A percentile compares a stretch with the other conserved stretches of the same genome.
These are phyloP conservation scores for Cladosporium sp. DNA, from an alignment of 2,329 filamentous ascomycete genomes.

Conservation along the genomic window DNA sequence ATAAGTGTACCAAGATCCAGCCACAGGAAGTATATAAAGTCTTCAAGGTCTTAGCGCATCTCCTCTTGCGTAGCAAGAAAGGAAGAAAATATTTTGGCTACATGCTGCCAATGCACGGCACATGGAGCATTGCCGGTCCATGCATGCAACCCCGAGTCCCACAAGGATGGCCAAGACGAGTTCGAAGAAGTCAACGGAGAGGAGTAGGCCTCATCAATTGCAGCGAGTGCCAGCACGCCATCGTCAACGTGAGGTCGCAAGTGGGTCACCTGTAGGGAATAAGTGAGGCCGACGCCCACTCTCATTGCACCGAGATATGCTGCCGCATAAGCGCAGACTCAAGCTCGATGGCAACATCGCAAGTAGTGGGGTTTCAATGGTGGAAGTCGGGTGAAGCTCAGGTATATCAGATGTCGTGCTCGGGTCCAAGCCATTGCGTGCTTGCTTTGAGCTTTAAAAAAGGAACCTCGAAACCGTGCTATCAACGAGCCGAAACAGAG, in stretches of 20 bases:
- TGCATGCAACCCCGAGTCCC: not conserved
- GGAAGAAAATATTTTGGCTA: not conserved
- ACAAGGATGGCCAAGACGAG: not conserved
- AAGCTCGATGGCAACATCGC: constrained; percentile 3
- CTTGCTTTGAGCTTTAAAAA: not conserved
- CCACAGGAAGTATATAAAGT: not conserved
- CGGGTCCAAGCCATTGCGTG: not conserved
- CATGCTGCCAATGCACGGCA: not conserved
- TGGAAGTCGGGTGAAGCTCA: constrained; percentile 6
- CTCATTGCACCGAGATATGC: constrained; percentile 7
- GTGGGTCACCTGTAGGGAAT: not conserved
- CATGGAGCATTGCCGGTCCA: constrained; percentile 3
- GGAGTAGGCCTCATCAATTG: not conserved
- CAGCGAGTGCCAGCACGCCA: not conserved
- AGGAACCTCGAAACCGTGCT: not conserved
- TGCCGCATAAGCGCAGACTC: constrained; percentile 8
- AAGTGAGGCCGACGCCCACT: not conserved
- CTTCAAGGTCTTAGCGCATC: not conserved
- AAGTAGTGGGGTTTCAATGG: not conserved
- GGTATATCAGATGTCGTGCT: constrained; percentile 8
- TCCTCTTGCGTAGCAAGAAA: not conserved
- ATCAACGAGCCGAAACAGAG: not conserved
- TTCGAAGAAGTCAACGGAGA: not conserved
- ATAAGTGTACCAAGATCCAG: constrained; percentile 1
- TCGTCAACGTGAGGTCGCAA: not conserved